Base-by-base conservation (phyloP, 2,329 filamentous ascomycete species). In the Penicillium sp. region DNA sequence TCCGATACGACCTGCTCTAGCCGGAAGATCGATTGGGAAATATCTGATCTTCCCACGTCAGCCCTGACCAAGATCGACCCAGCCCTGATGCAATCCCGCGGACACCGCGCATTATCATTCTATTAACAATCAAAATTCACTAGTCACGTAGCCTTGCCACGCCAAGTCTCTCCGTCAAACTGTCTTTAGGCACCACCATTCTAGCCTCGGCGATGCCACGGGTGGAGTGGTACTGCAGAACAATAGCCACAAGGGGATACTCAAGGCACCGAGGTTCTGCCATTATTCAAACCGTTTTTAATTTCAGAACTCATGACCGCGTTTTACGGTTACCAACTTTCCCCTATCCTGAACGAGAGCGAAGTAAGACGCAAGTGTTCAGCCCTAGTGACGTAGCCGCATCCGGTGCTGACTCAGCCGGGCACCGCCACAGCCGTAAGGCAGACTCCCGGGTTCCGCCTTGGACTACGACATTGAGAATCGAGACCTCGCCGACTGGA, bases 301-400 rank as follows among this genome's bases (percentile, higher is more conserved):
- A 33, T 33, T n/a, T 33, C 5, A 14, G 13, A n/a, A 14, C 14
- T n/a, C 4, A 33, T 33, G 30, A n/a, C 31, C 6, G 2, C 10
- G 18, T 39, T 39, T 13, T 24, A 24, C 18, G 6, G 33, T 18
- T 35, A 44, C 42, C 28, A 22, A 20, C n/a, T 13, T 16, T 16
- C 5, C 5, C 20, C 20, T 22, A 4, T 22, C 20, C 20, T 22
- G 7, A 28, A 16, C 1, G 9, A 36, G 9, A 2, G 33, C 18
- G 18, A 40, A 14, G 2, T 24, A 40, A 27, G 20, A 27, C 22
- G 39, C 7, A 8, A 24, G 9, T 16, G 39, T 41, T 41, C 51
- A 56, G 51, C 48, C 51, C 48, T 58, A 42, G 48, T 58, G 56
- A 58, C 58, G 58, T 61, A 53, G 44, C 58, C 53, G 55, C 55